A percentile compares a stretch with the other conserved stretches of the same genome.
These are phyloP conservation scores for Candida methanosorbosa DNA, from an alignment of 805 yeast species.

Conservation along the genomic window DNA sequence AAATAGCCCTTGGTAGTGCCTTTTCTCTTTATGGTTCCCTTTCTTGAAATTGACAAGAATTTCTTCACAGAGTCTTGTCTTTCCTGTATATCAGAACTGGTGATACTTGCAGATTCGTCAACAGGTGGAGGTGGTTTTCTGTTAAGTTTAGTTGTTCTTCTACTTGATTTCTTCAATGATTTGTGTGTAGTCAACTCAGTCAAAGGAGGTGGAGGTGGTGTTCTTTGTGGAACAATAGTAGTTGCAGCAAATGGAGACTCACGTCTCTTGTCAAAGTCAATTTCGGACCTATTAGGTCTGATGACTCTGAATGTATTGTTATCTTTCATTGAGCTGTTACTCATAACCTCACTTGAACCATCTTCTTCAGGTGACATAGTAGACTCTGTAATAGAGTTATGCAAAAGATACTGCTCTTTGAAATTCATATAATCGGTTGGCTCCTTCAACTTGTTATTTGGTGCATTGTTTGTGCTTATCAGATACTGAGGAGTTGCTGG, in stretches of 20 bases:
- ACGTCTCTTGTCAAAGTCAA: conserved; percentile 74
- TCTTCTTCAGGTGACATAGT: neutral
- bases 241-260: conserved; percentile 62
- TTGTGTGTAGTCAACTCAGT: conserved; percentile 3
- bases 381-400: neutral
- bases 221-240: conserved; percentile 60
- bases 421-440: conserved; percentile 47
- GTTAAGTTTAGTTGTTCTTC: neutral
- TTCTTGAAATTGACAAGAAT: conserved; percentile 8
- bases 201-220: conserved; percentile 56
- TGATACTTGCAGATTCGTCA: conserved; percentile 3
- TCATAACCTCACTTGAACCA: neutral
- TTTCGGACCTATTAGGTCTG: conserved; percentile 57
- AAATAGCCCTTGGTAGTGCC: conserved; percentile 2
- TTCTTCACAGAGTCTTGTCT: conserved; percentile 4
- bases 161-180: neutral
- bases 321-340: neutral
- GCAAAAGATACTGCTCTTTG: conserved; percentile 28
- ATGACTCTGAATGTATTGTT: conserved; percentile 54
- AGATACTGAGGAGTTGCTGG: conserved; percentile 45
- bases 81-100: conserved; percentile 2
- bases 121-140: conserved; percentile 19
- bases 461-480: conserved; percentile 27
- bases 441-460: conserved; percentile 18
- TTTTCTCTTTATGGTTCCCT: conserved; percentile 4